Conservation (phyloP, 495 filamentous ascomycete genomes). For the Talaromyces ruber region DNA sequence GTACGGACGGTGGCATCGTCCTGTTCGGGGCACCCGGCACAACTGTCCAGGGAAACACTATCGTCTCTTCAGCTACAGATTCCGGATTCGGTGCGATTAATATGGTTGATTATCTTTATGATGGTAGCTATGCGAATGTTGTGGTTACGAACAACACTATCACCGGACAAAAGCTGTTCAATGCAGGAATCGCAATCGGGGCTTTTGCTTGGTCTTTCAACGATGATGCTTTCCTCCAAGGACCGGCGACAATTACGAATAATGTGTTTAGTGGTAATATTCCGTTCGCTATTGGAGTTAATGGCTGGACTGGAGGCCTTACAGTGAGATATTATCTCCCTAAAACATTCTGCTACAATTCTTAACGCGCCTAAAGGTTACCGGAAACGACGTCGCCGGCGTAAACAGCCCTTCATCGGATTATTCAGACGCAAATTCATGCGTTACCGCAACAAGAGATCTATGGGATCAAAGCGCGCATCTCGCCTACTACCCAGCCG, state of each 20-base stretch:
- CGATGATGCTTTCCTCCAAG: not conserved
- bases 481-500: slow-evolving; percentile 4
- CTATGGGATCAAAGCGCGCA: not conserved
- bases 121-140: slow-evolving; percentile 10
- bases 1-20: slow-evolving; percentile 14
- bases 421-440: slow-evolving; percentile 1
- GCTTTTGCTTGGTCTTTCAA: slow-evolving; percentile 4
- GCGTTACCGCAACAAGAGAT: not conserved
- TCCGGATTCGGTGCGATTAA: slow-evolving; percentile 12
- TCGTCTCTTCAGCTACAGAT: slow-evolving; percentile 9
- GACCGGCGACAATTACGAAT: slow-evolving; percentile 9
- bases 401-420: not conserved
- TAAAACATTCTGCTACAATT: not conserved
- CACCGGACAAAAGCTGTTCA: slow-evolving; percentile 7
- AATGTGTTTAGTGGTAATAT: slow-evolving; percentile 12
- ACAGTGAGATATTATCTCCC: slow-evolving; percentile 6
- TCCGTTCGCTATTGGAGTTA: slow-evolving; percentile 12
- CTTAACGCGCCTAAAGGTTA: not conserved
- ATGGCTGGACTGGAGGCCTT: slow-evolving; percentile 10
- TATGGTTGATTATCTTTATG: slow-evolving; percentile 10
- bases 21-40: slow-evolving; percentile 12
- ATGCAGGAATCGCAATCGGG: slow-evolving; percentile 9
- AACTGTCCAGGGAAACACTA: slow-evolving; percentile 9
- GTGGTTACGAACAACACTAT: slow-evolving; percentile 11
- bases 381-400: slow-evolving; percentile 1